Percentiles rank a stretch among this genome's conserved stretches.
Conservation (phyloP, 441 rosid genomes). For the Pelargonium cotyledonis region DNA sequence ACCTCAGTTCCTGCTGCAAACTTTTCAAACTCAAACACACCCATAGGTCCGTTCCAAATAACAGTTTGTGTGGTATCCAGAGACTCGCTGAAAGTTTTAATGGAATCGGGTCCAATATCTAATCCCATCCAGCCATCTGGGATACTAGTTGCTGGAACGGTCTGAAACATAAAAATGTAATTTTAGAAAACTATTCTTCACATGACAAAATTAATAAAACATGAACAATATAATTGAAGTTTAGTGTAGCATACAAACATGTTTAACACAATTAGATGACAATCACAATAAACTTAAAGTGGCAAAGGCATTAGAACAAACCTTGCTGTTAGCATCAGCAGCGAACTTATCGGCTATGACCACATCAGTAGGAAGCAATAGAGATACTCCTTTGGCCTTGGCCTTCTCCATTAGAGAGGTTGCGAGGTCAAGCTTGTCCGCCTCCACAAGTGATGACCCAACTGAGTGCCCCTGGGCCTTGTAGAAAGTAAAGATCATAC, state of each 20-base stretch:
- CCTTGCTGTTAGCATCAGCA: constrained; percentile 26
- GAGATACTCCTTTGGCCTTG: neutral
- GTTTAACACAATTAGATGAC: too few relatives aligned
- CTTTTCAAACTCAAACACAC: constrained; percentile 86
- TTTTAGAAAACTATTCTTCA: too few relatives aligned
- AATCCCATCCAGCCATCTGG: constrained; percentile 97
- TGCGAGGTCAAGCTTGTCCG: constrained; percentile 25
- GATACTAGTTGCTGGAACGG: constrained; percentile 66
- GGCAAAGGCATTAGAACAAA: neutral
- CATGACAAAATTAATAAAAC: too few relatives aligned
- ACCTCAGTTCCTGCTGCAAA: constrained; percentile 89
- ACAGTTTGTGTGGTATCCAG: constrained; percentile 72
- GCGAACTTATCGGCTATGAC: constrained; percentile 26
- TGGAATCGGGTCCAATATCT: constrained; percentile 85
- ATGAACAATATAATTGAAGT: too few relatives aligned
- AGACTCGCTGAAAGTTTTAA: constrained; percentile 62
- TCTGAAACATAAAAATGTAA: constrained; percentile 24
- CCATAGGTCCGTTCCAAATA: constrained; percentile 96
- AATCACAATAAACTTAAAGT: too few relatives aligned
- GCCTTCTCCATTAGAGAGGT: constrained; percentile 14
- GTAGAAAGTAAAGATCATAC: constrained; percentile 18
- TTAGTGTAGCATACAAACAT: too few relatives aligned
- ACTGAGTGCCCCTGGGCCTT: constrained; percentile 14
- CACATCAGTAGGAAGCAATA: constrained; percentile 20
- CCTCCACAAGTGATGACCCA: constrained; percentile 25